These are phyloP conservation scores for Citrus mangshanensis DNA, from an alignment of 345 rosid genomes.

Conservation along the genomic window DNA sequence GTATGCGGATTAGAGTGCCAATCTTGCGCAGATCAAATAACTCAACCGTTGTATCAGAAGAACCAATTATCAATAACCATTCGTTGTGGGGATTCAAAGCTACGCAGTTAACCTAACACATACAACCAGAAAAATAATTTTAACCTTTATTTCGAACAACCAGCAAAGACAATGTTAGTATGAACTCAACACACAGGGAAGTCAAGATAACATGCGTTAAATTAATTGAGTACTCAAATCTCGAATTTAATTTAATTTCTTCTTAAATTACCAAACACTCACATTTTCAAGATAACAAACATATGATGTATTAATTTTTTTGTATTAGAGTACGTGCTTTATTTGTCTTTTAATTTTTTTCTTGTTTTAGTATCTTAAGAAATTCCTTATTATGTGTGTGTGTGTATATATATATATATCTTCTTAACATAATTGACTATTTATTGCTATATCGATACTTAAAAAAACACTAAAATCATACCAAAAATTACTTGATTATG, in stretches of 20 bases:
- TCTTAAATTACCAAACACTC: not conserved
- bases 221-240: not conserved
- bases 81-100: constrained; percentile 98
- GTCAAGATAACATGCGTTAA: not conserved
- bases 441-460: too few species aligned
- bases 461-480: too few species aligned
- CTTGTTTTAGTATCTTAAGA: too few species aligned
- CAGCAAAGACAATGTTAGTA: too few species aligned
- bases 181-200: not conserved
- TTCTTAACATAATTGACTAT: too few species aligned
- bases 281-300: not conserved
- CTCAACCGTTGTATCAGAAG: constrained; percentile 95
- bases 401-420: too few species aligned
- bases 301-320: too few species aligned
- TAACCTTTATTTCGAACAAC: not conserved
- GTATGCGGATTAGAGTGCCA: constrained; percentile 31
- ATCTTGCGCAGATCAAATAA: constrained; percentile 88
- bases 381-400: too few species aligned
- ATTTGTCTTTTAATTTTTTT: too few species aligned
- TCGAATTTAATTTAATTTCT: not conserved
- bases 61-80: constrained; percentile 96
- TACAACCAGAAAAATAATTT: not conserved
- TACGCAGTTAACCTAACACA: constrained; percentile 80
- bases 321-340: too few species aligned
- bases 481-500: too few species aligned